Percentiles rank a stretch among this genome's conserved stretches.
Evolutionary conservation across 1,284 basidiomycete genomes (phyloP).

Genomic region (Tranzscheliella williamsii): DNA sequence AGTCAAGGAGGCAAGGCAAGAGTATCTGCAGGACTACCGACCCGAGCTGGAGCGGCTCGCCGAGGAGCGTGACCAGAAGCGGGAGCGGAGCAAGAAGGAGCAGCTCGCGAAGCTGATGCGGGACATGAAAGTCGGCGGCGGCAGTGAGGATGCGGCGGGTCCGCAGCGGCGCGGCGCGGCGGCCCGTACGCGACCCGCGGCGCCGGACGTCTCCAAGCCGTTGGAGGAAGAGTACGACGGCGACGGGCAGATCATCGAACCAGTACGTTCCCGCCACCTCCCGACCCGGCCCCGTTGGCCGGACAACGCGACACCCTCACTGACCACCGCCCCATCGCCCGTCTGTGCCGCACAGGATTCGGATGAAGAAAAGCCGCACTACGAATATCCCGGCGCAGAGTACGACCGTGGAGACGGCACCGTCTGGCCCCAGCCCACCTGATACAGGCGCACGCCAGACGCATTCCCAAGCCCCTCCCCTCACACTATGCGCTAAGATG

Average conservation of each 20-base stretch:
- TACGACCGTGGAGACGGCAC: slow-evolving; percentile 44
- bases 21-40: slow-evolving; percentile 87
- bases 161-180: background rate
- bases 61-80: slow-evolving; percentile 67
- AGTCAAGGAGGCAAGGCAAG: slow-evolving; percentile 80
- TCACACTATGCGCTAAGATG: too few relatives aligned
- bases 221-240: slow-evolving; percentile 53
- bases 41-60: slow-evolving; percentile 80
- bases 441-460: too few relatives aligned
- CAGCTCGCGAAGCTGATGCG: slow-evolving; percentile 80
- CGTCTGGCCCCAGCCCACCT: slow-evolving; percentile 40
- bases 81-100: slow-evolving; percentile 69
- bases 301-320: background rate
- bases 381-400: slow-evolving; percentile 40
- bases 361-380: slow-evolving; percentile 50
- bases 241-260: slow-evolving; percentile 59
- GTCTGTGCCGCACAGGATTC: slow-evolving; percentile 38
- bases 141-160: slow-evolving; percentile 3
- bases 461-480: too few relatives aligned
- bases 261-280: slow-evolving; percentile 38
- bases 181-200: background rate
- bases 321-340: slow-evolving; percentile 1
- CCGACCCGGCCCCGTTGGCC: too few relatives aligned
- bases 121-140: slow-evolving; percentile 70
- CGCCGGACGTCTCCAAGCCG: slow-evolving; percentile 22